phyloP scores from a whole-genome alignment of 169 alveolate species.

The Plasmodium malariae region DNA sequence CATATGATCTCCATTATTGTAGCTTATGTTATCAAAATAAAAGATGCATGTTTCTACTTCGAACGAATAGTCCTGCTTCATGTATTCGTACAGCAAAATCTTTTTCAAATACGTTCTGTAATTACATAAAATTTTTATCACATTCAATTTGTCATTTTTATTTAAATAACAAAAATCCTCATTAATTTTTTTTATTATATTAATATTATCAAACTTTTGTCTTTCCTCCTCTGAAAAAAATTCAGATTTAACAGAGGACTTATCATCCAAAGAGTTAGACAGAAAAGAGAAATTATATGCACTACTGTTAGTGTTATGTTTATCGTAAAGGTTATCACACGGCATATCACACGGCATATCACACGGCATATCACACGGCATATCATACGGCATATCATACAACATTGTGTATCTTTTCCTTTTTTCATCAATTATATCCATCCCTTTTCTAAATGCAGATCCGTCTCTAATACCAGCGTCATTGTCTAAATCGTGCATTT shows the following conservation, averaged over 20 bases:
- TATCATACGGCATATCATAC: no score
- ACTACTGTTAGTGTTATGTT: no score
- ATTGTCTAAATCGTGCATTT: no score
- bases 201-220: conserved; percentile 11
- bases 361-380: no score
- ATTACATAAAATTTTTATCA: conserved; percentile 8
- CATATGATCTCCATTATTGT: not conserved
- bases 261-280: not conserved
- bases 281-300: no score
- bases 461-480: no score
- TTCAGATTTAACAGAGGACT: not conserved
- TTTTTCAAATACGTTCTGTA: conserved; percentile 4
- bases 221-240: conserved; percentile 12
- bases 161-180: conserved; percentile 26
- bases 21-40: conserved; percentile 9
- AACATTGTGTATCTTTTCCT: no score
- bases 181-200: conserved; percentile 19
- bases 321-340: no score
- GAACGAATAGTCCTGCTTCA: conserved; percentile 30
- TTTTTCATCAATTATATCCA: no score
- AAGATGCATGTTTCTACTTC: conserved; percentile 34
- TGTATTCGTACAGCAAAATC: conserved; percentile 5
- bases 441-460: no score
- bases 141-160: conserved; percentile 18
- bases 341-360: no score